Base-by-base conservation (phyloP, 805 yeast species). In the Citeromyces nyonsensis region DNA sequence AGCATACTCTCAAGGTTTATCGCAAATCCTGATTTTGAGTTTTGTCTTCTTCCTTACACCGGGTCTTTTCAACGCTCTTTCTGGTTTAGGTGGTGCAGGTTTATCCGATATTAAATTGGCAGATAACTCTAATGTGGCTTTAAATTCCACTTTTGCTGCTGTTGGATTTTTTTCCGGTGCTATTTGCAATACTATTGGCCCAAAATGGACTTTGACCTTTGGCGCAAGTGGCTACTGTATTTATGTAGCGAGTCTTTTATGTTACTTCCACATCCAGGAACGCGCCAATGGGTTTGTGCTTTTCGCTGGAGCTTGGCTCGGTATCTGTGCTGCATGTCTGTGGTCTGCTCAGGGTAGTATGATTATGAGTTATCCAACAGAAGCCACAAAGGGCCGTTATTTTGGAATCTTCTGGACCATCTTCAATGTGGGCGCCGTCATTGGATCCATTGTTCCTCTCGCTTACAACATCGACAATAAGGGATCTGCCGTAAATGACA, bases 301-400 rank as follows among this genome's bases (percentile, higher is more conserved):
- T 34, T 63, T 63, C 37, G 60, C 72, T 11, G 76, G 76, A 30
- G 73, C 73, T 20, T 57, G 58, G 43, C 54, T 69, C 37, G 76
- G 76, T 40, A 37, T 65, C 29, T 59, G 70, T 48, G 75, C 75
- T 7, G 55, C 66, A 26, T 45, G 56, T 25, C 51, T 68, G 31
- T 69, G 76, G 76, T 61, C 73, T 22, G 72, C 73, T 18, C 74
- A 68, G 45, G 71, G 73, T 26, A 51, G 65, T 20, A 61, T 69
- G 29, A 61, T 69, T 38, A 62, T 71, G 64, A 54, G 71, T n/a
- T 71, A 71, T 39, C 69, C 77, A 2, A 47, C 66, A 13, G 78
- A 71, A 49, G 43, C 50, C 25, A 51, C 39, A n/a, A 71, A 71
- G 51, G 78, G 73, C 30, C 50, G 50, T 24, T 70, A 64, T 32